phyloP scores from a whole-genome alignment of 2,329 filamentous ascomycete genomes.

The Penicillium sp. region DNA sequence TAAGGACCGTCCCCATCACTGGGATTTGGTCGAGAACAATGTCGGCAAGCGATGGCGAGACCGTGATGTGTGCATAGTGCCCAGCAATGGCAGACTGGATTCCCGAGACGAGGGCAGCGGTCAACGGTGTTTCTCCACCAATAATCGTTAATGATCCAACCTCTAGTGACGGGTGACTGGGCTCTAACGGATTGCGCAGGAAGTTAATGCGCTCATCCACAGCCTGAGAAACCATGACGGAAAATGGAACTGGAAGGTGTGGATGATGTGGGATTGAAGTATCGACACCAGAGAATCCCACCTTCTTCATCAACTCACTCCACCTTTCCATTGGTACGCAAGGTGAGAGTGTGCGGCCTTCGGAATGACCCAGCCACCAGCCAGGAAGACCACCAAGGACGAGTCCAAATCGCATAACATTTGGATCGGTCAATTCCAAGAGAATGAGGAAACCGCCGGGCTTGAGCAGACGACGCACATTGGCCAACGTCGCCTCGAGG shows the following conservation, averaged over 20 bases:
- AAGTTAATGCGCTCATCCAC: constrained; percentile 29
- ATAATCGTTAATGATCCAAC: constrained; percentile 19
- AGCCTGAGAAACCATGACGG: constrained; percentile 35
- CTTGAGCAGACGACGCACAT: constrained; percentile 41
- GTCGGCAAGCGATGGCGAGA: constrained; percentile 11
- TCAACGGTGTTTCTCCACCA: constrained; percentile 13
- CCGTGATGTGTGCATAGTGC: constrained; percentile 11
- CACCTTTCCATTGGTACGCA: constrained; percentile 30
- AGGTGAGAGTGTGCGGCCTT: constrained; percentile 29
- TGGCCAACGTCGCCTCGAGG: constrained; percentile 22
- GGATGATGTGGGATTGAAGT: constrained; percentile 2
- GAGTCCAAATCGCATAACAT: constrained; percentile 22
- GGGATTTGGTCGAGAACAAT: constrained; percentile 11
- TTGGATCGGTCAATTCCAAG: constrained; percentile 38
- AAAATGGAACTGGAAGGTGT: constrained; percentile 12
- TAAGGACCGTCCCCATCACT: constrained; percentile 21
- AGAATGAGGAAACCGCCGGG: constrained; percentile 50
- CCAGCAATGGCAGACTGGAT: constrained; percentile 7
- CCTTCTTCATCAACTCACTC: constrained; percentile 29
- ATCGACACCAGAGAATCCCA: constrained; percentile 37
- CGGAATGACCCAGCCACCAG: constrained; percentile 36
- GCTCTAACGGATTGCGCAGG: constrained; percentile 28
- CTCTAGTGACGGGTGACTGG: background rate
- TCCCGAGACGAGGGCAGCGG: constrained; percentile 6
- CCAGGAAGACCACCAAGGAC: constrained; percentile 34